phyloP scores from a whole-genome alignment of 371 early-diverging fungal species.

The Lichtheimia corymbifera region DNA sequence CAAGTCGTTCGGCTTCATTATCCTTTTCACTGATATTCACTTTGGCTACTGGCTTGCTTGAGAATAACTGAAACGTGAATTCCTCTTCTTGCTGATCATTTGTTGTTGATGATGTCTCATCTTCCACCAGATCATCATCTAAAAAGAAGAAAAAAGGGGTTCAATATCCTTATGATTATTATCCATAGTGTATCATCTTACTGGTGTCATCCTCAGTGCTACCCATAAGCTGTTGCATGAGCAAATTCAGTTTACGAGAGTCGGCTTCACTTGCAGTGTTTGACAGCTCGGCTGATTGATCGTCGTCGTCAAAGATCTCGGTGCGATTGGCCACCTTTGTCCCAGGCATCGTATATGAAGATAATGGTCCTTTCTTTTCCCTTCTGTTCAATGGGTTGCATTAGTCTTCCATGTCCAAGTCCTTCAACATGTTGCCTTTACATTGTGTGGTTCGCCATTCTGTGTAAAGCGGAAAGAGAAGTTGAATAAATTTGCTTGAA shows the following conservation, averaged over 20 bases:
- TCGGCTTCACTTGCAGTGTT: slow-evolving; percentile 21
- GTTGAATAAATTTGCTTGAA: no score
- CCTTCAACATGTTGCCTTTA: no score
- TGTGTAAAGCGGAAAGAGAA: no score
- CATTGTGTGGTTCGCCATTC: no score
- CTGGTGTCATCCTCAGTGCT: background rate
- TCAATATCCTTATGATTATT: slow-evolving; percentile 8
- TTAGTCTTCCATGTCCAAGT: no score
- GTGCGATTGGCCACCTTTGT: slow-evolving; percentile 19
- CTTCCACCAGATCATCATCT: slow-evolving; percentile 1
- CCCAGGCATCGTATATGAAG: slow-evolving; percentile 8
- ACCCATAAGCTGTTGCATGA: slow-evolving; percentile 27
- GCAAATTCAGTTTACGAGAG: slow-evolving; percentile 24
- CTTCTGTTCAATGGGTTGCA: background rate
- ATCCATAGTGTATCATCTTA: slow-evolving; percentile 5
- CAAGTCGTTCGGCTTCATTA: slow-evolving; percentile 25
- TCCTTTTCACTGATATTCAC: slow-evolving; percentile 33
- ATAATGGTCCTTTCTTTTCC: background rate
- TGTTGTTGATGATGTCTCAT: slow-evolving; percentile 4
- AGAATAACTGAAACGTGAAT: slow-evolving; percentile 40
- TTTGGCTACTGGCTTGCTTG: slow-evolving; percentile 33
- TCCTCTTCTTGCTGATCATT: slow-evolving; percentile 20
- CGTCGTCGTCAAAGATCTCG: slow-evolving; percentile 28
- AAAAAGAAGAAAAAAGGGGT: background rate
- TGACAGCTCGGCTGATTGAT: slow-evolving; percentile 16